A percentile compares a stretch with the other conserved stretches of the same genome.
These are phyloP conservation scores for Microdochium nivale DNA, from an alignment of 2,329 filamentous ascomycete genomes.

Conservation along the genomic window DNA sequence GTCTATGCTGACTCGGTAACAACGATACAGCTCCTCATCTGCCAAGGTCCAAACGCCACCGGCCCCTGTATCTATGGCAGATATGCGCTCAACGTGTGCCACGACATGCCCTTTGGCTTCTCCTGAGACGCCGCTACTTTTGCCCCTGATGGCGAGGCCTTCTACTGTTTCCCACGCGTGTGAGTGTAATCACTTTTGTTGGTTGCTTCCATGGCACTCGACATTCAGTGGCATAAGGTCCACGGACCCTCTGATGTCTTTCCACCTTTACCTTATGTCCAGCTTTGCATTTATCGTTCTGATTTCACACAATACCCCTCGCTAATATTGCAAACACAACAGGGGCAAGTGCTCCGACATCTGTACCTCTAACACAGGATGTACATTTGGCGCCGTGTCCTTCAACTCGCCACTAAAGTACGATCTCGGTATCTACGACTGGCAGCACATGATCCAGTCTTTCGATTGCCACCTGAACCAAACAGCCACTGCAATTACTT, in stretches of 20 bases:
- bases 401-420: slow-evolving; percentile 37
- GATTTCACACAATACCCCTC: not conserved
- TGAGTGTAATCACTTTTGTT: slow-evolving; percentile 8
- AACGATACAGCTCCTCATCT: slow-evolving; percentile 35
- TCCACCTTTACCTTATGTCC: not conserved
- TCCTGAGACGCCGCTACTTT: slow-evolving; percentile 37
- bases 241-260: not conserved
- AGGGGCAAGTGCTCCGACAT: slow-evolving; percentile 28
- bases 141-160: slow-evolving; percentile 38
- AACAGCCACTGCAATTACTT: slow-evolving; percentile 8
- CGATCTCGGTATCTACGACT: slow-evolving; percentile 34
- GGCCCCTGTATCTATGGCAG: slow-evolving; percentile 34
- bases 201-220: no score
- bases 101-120: slow-evolving; percentile 33
- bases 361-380: slow-evolving; percentile 43
- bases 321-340: slow-evolving; percentile 4
- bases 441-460: slow-evolving; percentile 30
- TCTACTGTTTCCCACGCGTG: slow-evolving; percentile 36
- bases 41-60: slow-evolving; percentile 40
- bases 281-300: not conserved
- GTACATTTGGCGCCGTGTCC: slow-evolving; percentile 39
- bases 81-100: slow-evolving; percentile 34
- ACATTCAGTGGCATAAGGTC: not conserved
- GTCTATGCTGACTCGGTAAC: not conserved
- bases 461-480: slow-evolving; percentile 26